Evolutionary conservation across 805 yeast genomes (phyloP).

Genomic region (Starmerella stigmatis): DNA sequence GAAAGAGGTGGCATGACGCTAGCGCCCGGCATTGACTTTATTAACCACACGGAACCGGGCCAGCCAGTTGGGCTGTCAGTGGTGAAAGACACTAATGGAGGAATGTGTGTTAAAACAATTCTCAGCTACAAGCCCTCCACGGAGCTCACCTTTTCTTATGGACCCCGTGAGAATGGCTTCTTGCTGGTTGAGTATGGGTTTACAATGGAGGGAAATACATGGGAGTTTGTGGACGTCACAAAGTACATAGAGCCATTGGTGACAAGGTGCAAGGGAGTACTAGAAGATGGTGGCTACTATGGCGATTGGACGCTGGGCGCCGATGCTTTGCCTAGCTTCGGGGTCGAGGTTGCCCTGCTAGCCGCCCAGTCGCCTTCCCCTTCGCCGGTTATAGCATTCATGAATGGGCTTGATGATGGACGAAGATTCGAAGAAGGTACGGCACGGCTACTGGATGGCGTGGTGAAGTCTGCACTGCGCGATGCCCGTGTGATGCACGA

Average conservation of each 20-base stretch:
- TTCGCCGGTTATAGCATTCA: constrained; percentile 11
- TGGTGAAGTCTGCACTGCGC: not conserved
- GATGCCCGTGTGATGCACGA: not conserved
- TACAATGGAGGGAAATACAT: constrained; percentile 43
- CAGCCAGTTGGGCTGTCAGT: constrained; percentile 22
- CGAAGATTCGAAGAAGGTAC: constrained; percentile 3
- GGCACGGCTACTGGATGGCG: not conserved
- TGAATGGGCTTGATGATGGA: constrained; percentile 18
- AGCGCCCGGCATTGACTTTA: constrained; percentile 84
- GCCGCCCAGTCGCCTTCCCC: constrained; percentile 7
- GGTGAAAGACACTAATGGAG: constrained; percentile 41
- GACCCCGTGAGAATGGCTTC: constrained; percentile 79
- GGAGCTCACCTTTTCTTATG: constrained; percentile 68
- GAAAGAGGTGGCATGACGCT: constrained; percentile 62
- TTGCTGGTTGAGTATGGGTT: constrained; percentile 84
- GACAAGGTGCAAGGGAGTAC: constrained; percentile 35
- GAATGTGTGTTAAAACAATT: constrained; percentile 44
- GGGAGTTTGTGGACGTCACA: constrained; percentile 64
- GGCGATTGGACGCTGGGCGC: constrained; percentile 62
- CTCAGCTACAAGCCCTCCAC: constrained; percentile 34
- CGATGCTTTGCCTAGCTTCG: constrained; percentile 37
- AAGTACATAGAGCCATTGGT: constrained; percentile 34
- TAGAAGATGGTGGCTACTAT: constrained; percentile 46
- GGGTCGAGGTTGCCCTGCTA: constrained; percentile 69
- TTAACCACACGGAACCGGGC: constrained; percentile 55